Base-by-base conservation (phyloP, 805 yeast species). In the Teunomyces panamensis region DNA sequence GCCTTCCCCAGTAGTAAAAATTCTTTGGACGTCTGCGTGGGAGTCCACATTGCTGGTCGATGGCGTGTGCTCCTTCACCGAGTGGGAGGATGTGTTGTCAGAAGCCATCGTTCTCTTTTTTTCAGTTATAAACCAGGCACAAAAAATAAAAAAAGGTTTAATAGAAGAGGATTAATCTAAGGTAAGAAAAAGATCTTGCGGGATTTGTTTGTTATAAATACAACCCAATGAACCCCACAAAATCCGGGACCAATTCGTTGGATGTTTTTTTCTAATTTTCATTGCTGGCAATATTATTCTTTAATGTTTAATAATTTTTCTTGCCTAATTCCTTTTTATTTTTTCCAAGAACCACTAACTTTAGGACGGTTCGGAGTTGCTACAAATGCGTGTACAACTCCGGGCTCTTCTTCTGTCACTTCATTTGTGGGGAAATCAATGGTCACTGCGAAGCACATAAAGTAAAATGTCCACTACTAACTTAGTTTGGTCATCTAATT, bases 1-100 rank as follows among this genome's bases (percentile, higher is more conserved):
- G 26, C 59, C 56, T 1, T 59, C 69, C 3, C 73, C 75, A 13
- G 60, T 29, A 28, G 43, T 24, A 9, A 13, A 33, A 24, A 47
- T 37, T 16, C 24, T 37, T 30, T 37, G 27, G 30, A 37, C 41
- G 16, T 11, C 13, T 11, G 30, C 41, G 6, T 34, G 27, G 4
- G 26, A 24, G 10, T 34, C 39, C 14, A 26, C 29, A 20, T 37
- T 20, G 11, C 30, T 20, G 17, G 30, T 37, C 41, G 41, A 37
- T 11, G 41, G 41, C 3, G 41, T 20, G 41, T 37, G 41, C 5
- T 37, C 41, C 11, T 37, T 37, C 4, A 9, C 41, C 27, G 41
- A 37, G 26, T 37, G 41, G 30, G 41, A 24, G 5, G 41, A 37
- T 13, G 41, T 13, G 41, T 37, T 37, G 10, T 37, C 41, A 24